Base-by-base conservation (phyloP, 2,329 filamentous ascomycete genomes). In the Coniochaeta prunicola region DNA sequence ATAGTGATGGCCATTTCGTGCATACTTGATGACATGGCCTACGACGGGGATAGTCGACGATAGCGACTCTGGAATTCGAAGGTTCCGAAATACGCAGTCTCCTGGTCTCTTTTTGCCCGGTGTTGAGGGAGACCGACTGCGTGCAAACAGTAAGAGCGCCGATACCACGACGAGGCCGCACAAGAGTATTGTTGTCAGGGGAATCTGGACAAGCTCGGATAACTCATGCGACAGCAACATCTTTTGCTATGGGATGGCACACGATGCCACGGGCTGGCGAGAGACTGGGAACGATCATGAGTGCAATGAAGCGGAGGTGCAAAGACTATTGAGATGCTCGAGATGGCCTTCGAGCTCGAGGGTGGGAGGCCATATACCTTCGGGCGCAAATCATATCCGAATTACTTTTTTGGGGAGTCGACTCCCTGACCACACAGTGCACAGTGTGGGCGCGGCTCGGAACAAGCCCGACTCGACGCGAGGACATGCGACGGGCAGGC, bases 1-100 rank as follows among this genome's bases (percentile, higher is more conserved):
- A 19, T 59, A 59, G 13, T 57, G 38, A 30, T 59, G 53, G 9
- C 58, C 58, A 40, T 56, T 38, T 5, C 40, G 21, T 17, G 55
- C 38, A n/a, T 59, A 59, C 4, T 54, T 54, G 24, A 57, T 31
- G 19, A 36, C 30, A 26, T 59, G 58, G 34, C 58, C 58, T 13
- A 59, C 30, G 21, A 36, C 21, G 4, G 53, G 58, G 6, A 59
- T 56, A 13, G 38, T 24, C 1, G 58, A 50, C n/a, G 57, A 24
- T 15, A 40, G 30, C 8, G 53, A 17, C 15, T 30, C 50, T 0
- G 53, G 53, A 13, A 45, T 45, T 2, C 24, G 17, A 4, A 45
- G 26, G 10, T 21, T 19, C 17, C 38, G 38, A 21, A 40, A 40
- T 40, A 40, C 38, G 9, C 38, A 40, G 50, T 54, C 50, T 15